phyloP scores from a whole-genome alignment of 306 rosid species.

The Gleditsia sinensis region DNA sequence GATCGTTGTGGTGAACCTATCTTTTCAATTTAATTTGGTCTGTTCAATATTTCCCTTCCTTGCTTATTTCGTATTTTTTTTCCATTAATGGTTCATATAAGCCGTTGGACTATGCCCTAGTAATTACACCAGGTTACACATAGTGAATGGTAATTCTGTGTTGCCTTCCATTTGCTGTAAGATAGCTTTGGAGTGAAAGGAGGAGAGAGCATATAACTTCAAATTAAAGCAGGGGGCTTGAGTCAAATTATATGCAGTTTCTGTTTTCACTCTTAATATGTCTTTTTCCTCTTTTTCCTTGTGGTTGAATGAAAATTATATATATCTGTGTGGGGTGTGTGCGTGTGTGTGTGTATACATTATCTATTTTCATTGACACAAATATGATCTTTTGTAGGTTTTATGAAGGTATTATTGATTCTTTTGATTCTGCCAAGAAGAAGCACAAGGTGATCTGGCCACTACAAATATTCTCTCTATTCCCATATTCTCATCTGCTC shows the following conservation, averaged over 20 bases:
- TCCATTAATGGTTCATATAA: slow-evolving; percentile 8
- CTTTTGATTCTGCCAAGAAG: slow-evolving; percentile 50
- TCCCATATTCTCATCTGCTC: neutral
- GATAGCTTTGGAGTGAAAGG: slow-evolving; percentile 15
- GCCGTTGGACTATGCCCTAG: neutral
- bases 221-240: slow-evolving; percentile 3
- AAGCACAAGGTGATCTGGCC: slow-evolving; percentile 70
- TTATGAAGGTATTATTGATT: slow-evolving; percentile 61
- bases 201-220: neutral
- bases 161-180: slow-evolving; percentile 12
- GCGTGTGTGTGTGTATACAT: too few species aligned
- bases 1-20: neutral
- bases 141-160: neutral
- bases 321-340: too few species aligned
- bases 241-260: slow-evolving; percentile 8
- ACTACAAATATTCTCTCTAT: neutral
- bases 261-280: neutral
- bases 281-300: neutral
- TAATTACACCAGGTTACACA: slow-evolving; percentile 17
- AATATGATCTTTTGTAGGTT: slow-evolving; percentile 55
- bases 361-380: slow-evolving; percentile 17
- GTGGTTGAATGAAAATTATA: neutral
- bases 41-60: neutral
- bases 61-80: slow-evolving; percentile 10
- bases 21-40: neutral